These are phyloP conservation scores for Saturnispora silvae DNA, from an alignment of 805 yeast species.

Conservation along the genomic window DNA sequence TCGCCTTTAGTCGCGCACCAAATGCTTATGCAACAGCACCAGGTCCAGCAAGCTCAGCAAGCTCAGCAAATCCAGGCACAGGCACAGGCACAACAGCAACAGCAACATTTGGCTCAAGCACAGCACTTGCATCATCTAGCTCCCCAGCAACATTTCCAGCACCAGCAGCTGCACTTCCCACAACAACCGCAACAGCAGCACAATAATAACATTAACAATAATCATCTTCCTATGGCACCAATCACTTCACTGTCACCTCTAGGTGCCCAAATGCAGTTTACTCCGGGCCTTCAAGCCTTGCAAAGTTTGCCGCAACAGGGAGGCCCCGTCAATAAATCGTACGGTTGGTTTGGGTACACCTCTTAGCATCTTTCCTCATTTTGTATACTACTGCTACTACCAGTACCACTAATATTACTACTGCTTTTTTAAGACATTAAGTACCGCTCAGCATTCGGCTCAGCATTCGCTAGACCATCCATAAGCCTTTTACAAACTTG, in stretches of 20 bases:
- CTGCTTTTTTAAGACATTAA: too few species aligned
- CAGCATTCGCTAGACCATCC: too few species aligned
- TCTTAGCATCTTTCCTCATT: too few species aligned
- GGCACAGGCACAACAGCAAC: background rate
- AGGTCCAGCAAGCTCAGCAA: background rate
- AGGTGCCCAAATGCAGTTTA: background rate
- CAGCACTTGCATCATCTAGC: background rate
- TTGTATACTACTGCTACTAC: too few species aligned
- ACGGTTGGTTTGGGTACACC: background rate
- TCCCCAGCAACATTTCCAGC: background rate
- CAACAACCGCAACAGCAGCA: too few species aligned
- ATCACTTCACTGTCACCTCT: too few species aligned
- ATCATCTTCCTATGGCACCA: background rate
- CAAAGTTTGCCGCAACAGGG: background rate
- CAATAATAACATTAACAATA: too few species aligned
- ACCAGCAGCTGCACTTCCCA: background rate
- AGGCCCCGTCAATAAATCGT: background rate
- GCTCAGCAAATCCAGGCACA: background rate
- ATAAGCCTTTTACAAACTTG: too few species aligned
- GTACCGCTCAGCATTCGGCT: too few species aligned
- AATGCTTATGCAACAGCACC: background rate
- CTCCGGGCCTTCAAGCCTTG: background rate
- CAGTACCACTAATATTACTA: too few species aligned
- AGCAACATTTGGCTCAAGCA: background rate
- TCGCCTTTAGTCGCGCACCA: background rate